Evolutionary conservation across 495 filamentous ascomycete species (phyloP), one percentile per base, ranked within the genome.

Genomic region (Umbilicaria muhlenbergii): DNA sequence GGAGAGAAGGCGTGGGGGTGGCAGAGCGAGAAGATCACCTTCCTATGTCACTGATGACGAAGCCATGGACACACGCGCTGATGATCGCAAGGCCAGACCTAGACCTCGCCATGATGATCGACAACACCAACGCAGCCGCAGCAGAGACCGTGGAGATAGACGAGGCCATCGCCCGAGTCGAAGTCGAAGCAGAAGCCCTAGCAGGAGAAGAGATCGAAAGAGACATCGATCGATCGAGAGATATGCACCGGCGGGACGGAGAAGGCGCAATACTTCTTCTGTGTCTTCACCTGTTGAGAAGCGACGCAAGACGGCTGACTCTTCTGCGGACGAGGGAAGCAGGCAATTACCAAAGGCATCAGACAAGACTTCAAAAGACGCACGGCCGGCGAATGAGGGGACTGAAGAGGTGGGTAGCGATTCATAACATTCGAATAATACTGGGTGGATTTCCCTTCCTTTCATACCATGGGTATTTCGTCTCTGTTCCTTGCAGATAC

Each of bases 221-320:
- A 59, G 72, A 47, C 73, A 67, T 44, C 66, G 67, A 31, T 74
- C 73, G 6, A 51, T 73, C 41, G 49, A 71, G 55, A 57, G 69
- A 66, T 70, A 70, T 61, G 61, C 64, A 41, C 69, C 73, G n/a
- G 55, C 55, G 13, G 58, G 51, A n/a, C 65, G 63, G 39, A 63
- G 62, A 51, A 56, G 65, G 51, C 68, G 65, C 51, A 68, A 67
- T 47, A 62, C 68, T 48, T 68, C 67, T 50, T 68, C 69, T 47
- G 63, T 65, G 54, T 72, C 73, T 60, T 64, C 62, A 52, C 59
- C 64, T 48, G 62, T 53, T 58, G 62, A 68, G 17, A 70, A 70
- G 45, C 61, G 66, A 53, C 71, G 58, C 53, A 69, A 62, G 50
- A 59, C 58, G 52, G 72, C 78, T 82, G 79, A 82, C 77, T 65